A percentile compares a stretch with the other conserved stretches of the same genome.
Conservation (phyloP, 352 stramenopile species). For the Phytophthora fragariae region DNA sequence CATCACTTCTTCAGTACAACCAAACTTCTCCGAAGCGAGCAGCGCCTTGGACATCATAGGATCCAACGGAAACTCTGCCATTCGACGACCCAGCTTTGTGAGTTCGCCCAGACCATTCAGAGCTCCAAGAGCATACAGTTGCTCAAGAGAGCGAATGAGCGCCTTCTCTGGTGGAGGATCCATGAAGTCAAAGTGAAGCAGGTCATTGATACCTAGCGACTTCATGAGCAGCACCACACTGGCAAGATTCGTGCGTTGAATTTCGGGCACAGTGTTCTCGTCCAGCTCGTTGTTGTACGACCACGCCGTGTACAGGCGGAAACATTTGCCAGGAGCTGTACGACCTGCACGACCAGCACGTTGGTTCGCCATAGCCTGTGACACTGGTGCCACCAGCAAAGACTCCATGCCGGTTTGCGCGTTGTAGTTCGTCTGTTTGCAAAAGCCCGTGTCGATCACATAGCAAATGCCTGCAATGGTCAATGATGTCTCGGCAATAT, state of each 20-base stretch:
- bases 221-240: conserved; percentile 99
- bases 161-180: conserved; percentile 98
- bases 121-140: conserved; percentile 99
- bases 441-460: conserved; percentile 99
- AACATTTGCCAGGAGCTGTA: conserved; percentile 98
- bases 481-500: conserved; percentile 99
- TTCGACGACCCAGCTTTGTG: conserved; percentile 95
- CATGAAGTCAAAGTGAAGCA: conserved; percentile 99
- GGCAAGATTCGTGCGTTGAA: conserved; percentile 94
- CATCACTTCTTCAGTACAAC: conserved; percentile 94
- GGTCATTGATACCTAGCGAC: conserved; percentile 98
- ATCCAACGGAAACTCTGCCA: conserved; percentile 97
- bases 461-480: conserved; percentile 99
- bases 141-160: conserved; percentile 97
- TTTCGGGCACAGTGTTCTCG: conserved; percentile 99
- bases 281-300: conserved; percentile 99
- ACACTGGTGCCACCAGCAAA: conserved; percentile 98
- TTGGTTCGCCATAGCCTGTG: conserved; percentile 97
- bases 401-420: conserved; percentile 98
- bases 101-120: conserved; percentile 99
- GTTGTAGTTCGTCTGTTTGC: conserved; percentile 99
- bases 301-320: conserved; percentile 99
- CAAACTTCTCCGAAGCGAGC: conserved; percentile 92
- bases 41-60: conserved; percentile 96
- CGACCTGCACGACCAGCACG: conserved; percentile 95